phyloP scores from a whole-genome alignment of 164 flowering plant species.

The Liriodendron chinense region DNA sequence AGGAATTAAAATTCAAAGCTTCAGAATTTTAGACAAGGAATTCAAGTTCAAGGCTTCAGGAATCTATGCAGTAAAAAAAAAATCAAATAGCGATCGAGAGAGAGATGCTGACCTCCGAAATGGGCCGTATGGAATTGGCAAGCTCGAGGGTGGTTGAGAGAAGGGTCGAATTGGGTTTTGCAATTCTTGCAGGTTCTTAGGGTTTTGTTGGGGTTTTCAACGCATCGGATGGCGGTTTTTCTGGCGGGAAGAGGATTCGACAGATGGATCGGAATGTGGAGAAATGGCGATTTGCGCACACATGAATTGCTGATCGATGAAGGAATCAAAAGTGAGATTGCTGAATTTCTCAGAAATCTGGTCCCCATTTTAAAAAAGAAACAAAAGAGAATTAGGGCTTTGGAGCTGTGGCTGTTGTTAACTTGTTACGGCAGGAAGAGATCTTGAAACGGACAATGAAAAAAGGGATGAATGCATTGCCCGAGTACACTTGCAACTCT shows the following conservation, averaged over 20 bases:
- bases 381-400: background rate
- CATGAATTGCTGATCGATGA: background rate
- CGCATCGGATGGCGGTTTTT: slow-evolving; percentile 32
- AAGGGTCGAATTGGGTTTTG: slow-evolving; percentile 84
- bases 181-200: slow-evolving; percentile 85
- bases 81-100: too few relatives aligned
- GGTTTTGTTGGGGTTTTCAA: slow-evolving; percentile 17
- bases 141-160: slow-evolving; percentile 69
- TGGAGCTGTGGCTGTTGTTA: too few relatives aligned
- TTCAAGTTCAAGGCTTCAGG: too few relatives aligned
- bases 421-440: too few relatives aligned
- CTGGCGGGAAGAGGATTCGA: background rate
- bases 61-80: background rate
- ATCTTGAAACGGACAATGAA: too few relatives aligned
- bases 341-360: background rate
- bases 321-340: too few relatives aligned
- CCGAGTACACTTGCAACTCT: too few relatives aligned
- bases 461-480: too few relatives aligned
- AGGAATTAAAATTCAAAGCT: too few relatives aligned
- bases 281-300: background rate
- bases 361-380: background rate
- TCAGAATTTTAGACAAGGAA: too few relatives aligned
- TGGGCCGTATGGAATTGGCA: slow-evolving; percentile 93
- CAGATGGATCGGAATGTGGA: background rate
- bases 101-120: slow-evolving; percentile 66